phyloP scores from a whole-genome alignment of 257 asterid genomes.

The Nyctanthes arbortristis region DNA sequence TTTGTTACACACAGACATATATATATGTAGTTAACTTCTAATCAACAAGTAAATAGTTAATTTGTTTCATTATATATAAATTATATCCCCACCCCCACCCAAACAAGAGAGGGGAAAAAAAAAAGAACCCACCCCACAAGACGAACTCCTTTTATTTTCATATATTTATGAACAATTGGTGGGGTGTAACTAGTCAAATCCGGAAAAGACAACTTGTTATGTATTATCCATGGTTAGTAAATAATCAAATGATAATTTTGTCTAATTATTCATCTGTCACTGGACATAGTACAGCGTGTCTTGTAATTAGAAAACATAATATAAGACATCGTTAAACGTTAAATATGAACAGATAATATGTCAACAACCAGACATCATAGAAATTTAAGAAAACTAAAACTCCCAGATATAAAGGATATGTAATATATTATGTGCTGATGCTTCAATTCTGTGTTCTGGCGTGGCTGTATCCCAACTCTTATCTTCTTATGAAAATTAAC shows the following conservation, averaged over 20 bases:
- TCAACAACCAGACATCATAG: conserved; percentile 20
- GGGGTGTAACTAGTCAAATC: not conserved
- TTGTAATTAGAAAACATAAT: conserved; percentile 31
- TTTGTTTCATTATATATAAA: not conserved
- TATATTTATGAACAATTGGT: not conserved
- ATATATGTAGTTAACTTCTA: not conserved
- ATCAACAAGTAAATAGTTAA: not conserved
- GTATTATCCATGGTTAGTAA: conserved; percentile 16
- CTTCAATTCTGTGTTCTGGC: conserved; percentile 15
- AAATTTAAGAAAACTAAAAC: no score
- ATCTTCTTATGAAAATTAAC: conserved; percentile 22
- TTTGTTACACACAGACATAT: no score
- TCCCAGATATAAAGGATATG: no score
- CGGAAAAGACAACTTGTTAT: not conserved
- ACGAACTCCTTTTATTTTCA: not conserved
- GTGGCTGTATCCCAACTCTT: conserved; percentile 29
- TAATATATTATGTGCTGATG: not conserved
- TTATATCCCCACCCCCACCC: no score
- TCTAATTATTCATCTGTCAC: conserved; percentile 25
- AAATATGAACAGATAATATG: no score
- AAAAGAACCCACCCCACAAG: no score
- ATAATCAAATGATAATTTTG: conserved; percentile 12
- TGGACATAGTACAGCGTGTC: conserved; percentile 19
- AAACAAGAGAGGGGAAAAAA: no score
- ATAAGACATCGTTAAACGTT: conserved; percentile 18